Conservation (phyloP, 1,284 basidiomycete genomes). For the Boletus mariae region DNA sequence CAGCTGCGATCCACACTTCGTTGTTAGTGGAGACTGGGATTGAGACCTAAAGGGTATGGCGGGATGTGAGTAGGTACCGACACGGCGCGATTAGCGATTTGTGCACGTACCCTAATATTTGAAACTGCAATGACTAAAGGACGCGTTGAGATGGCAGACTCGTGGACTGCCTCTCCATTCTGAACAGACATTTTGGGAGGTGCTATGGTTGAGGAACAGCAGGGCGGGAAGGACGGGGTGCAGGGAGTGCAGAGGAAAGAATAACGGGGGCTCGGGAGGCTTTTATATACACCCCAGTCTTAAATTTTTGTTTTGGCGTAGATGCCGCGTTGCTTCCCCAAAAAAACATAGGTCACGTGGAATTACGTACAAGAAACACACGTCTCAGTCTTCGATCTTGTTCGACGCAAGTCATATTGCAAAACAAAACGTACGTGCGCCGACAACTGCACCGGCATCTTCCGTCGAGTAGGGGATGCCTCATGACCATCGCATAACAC, state of each 20-base stretch:
- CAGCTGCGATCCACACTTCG: conserved; percentile 86
- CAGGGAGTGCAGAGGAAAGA: conserved; percentile 7
- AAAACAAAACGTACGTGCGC: not conserved
- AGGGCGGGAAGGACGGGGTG: not conserved
- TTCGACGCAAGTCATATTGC: not conserved
- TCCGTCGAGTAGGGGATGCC: not conserved
- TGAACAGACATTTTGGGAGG: conserved; percentile 30
- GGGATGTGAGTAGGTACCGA: conserved; percentile 11
- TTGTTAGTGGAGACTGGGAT: conserved; percentile 76
- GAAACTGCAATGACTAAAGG: conserved; percentile 61
- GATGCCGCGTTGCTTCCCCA: conserved; percentile 20
- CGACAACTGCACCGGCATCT: not conserved
- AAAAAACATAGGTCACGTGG: conserved; percentile 32
- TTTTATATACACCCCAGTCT: conserved; percentile 34
- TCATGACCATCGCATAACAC: conserved; percentile 1
- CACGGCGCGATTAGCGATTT: conserved; percentile 9
- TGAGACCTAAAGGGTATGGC: conserved; percentile 51
- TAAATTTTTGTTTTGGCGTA: conserved; percentile 30
- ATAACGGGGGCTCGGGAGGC: conserved; percentile 6
- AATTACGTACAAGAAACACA: conserved; percentile 19
- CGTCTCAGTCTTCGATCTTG: not conserved
- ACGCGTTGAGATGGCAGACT: conserved; percentile 49
- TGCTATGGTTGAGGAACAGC: conserved; percentile 6
- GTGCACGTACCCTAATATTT: conserved; percentile 60
- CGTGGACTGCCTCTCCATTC: conserved; percentile 27